Base-by-base conservation (phyloP, 169 alveolate genomes). In the Plasmodium inui region DNA sequence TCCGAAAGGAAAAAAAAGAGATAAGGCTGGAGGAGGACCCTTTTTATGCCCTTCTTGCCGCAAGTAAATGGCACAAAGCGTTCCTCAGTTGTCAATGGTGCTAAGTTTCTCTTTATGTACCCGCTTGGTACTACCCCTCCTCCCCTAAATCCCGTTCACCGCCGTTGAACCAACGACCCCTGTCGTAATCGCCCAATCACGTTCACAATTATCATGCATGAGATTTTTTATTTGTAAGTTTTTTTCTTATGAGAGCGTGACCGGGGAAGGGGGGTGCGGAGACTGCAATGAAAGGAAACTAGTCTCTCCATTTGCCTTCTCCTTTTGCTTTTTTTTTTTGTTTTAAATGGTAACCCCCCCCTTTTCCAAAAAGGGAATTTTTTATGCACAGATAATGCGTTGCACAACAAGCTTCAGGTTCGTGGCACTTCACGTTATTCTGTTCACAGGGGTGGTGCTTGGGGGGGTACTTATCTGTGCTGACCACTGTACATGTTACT, bases 201-300 rank as follows among this genome's bases (percentile, higher is more conserved):
- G 74, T 61, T 61, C 74, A 67, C 0, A 67, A 67, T 67, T 67
- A 7, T 0, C 34, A 19, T 19, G 74, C 32, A 17, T n/a, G 82
- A 30, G 30, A 73, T 73, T 73, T 73, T 73, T 81, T 50, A 81
- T 46, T 81, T 81, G 89, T 81, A 81, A 81, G 55, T 39, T 53
- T 74, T 28, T 81, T 81, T 81, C 37, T 53, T 53, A 81, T 53
- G 55, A 81, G 89, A 50, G 55, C 57, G 8, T 50, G 34, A 19
- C 12, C 32, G 70, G 10, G 70, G n/a, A 10, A 19, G 28, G 34
- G 28, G 2, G 9, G 55, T 19, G 61, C 0, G 46, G 26, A 41
- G 22, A 39, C 14, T 39, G 30, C 41, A 61, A 19, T 61, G 74
- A 61, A 61, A 61, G 32, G 2, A 61, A 61, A n/a, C 26, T 19